A percentile compares a stretch with the other conserved stretches of the same genome.
Conservation (phyloP, 768 basidiomycete genomes). For the Russula dissimulans region DNA sequence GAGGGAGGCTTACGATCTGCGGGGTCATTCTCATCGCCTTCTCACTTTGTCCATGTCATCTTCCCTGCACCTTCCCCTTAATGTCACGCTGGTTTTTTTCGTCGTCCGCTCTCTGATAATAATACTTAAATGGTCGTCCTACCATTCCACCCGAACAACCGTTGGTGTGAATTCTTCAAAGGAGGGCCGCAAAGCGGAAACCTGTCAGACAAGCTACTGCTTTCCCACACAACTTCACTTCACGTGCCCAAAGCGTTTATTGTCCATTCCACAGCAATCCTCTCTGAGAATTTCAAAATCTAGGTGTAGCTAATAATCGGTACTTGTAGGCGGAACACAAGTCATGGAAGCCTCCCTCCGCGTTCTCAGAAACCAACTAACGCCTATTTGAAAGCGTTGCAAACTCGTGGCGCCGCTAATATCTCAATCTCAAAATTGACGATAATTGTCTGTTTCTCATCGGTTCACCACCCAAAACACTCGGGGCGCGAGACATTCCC, state of each 20-base stretch:
- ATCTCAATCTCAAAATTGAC: background rate
- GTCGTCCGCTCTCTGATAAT: too few relatives aligned
- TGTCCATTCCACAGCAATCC: background rate
- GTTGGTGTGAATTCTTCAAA: background rate
- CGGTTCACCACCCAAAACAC: background rate
- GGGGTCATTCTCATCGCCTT: background rate
- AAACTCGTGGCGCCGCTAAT: background rate
- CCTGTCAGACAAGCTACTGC: background rate
- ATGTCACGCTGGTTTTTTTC: too few relatives aligned
- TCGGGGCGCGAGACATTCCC: background rate
- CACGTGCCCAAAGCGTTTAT: too few relatives aligned
- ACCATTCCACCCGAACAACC: background rate
- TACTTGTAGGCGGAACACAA: background rate
- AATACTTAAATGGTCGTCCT: background rate
- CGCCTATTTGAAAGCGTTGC: background rate
- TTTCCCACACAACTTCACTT: background rate
- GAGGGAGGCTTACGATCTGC: background rate
- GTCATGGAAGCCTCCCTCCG: background rate
- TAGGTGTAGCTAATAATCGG: background rate
- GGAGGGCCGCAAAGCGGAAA: background rate
- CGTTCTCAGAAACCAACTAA: too few relatives aligned
- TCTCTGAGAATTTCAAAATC: background rate
- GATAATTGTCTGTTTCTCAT: background rate
- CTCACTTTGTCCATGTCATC: slow-evolving; percentile 6
- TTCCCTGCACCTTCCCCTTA: background rate